Conservation (phyloP, 169 alveolate species). For the Cytauxzoon felis region DNA sequence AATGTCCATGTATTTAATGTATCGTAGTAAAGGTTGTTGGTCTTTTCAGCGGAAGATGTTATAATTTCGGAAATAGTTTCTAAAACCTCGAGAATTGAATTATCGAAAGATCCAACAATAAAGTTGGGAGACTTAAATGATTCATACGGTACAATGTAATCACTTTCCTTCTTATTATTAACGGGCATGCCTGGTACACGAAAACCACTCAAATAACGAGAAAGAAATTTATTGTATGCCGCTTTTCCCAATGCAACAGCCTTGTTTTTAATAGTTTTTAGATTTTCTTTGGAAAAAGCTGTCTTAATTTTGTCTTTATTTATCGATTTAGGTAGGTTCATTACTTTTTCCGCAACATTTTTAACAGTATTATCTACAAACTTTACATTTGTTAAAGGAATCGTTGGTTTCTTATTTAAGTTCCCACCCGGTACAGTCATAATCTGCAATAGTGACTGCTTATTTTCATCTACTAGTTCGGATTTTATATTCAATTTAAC, state of each 20-base stretch:
- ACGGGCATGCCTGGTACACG: constrained; percentile 46
- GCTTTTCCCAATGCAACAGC: not conserved
- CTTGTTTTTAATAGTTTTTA: not conserved
- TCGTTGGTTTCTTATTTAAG: not conserved
- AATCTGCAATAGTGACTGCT: not conserved
- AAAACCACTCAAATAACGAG: constrained; percentile 54
- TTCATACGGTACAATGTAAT: constrained; percentile 38
- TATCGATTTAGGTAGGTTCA: no score
- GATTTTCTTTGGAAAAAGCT: not conserved
- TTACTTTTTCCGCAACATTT: no score
- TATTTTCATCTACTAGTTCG: constrained; percentile 1
- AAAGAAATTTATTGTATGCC: constrained; percentile 1
- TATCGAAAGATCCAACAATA: constrained; percentile 37
- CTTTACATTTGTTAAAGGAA: no score
- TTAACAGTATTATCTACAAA: no score
- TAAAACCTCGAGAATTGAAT: constrained; percentile 18
- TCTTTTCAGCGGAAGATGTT: constrained; percentile 7
- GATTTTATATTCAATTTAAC: constrained; percentile 35
- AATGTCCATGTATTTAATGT: constrained; percentile 51
- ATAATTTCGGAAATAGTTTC: constrained; percentile 31
- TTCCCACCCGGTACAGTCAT: not conserved
- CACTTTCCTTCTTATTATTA: constrained; percentile 1
- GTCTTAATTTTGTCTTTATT: not conserved
- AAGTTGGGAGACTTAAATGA: constrained; percentile 34
- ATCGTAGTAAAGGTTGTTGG: constrained; percentile 35